Conservation (phyloP, 2,329 filamentous ascomycete genomes). For the Talaromyces rugulosus region DNA sequence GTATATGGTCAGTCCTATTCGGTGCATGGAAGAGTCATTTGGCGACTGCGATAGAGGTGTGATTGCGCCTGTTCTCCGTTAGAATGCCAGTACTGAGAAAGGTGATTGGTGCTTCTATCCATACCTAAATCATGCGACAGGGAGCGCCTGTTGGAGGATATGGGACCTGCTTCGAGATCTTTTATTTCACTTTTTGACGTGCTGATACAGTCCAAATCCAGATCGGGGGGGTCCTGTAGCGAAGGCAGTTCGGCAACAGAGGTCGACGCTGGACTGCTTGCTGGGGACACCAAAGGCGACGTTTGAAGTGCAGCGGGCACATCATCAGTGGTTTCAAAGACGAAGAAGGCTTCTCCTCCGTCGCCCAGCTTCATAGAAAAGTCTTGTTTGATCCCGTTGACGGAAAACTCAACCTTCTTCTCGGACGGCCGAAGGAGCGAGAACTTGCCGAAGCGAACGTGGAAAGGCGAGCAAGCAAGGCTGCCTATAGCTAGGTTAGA, state of each 20-base stretch:
- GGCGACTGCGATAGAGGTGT: conserved; percentile 40
- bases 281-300: conserved; percentile 86
- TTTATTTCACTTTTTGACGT: conserved; percentile 19
- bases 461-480: conserved; percentile 90
- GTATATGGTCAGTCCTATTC: conserved; percentile 25
- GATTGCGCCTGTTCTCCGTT: conserved; percentile 27
- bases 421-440: conserved; percentile 90
- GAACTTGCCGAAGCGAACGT: conserved; percentile 98
- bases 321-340: conserved; percentile 88
- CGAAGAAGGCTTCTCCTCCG: conserved; percentile 96
- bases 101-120: conserved; percentile 1
- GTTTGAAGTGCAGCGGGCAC: conserved; percentile 94
- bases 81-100: not conserved
- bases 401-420: conserved; percentile 97
- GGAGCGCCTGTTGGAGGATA: conserved; percentile 19
- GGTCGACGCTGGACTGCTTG: conserved; percentile 63
- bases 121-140: conserved; percentile 12
- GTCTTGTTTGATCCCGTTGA: conserved; percentile 87
- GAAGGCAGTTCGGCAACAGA: conserved; percentile 27
- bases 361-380: conserved; percentile 99
- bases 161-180: conserved; percentile 23
- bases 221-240: conserved; percentile 48
- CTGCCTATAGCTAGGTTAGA: conserved; percentile 41
- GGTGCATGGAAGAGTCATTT: conserved; percentile 24
- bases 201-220: conserved; percentile 39